These are phyloP conservation scores for Thielaviopsis musarum DNA, from an alignment of 2,329 filamentous ascomycete genomes.

Conservation along the genomic window DNA sequence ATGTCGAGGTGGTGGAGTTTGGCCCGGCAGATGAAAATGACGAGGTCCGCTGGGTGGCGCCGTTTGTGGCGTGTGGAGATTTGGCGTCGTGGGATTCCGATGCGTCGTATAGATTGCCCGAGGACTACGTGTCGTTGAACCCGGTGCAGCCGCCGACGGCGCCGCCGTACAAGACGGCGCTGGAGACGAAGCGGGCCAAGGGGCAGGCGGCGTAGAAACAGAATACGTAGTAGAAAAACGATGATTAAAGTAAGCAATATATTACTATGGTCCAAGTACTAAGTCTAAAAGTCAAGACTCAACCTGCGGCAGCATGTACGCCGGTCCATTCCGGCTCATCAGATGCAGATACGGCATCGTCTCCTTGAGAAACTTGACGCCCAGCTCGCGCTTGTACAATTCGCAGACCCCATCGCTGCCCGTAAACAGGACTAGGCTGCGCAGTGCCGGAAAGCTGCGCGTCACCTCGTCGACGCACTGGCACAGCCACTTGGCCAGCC, in stretches of 20 bases:
- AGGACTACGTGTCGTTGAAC: conserved; percentile 72
- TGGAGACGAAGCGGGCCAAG: conserved; percentile 56
- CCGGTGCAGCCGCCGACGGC: conserved; percentile 91
- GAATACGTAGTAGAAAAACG: conserved; percentile 14
- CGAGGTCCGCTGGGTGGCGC: conserved; percentile 61
- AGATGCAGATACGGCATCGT: conserved; percentile 10
- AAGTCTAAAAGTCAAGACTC: background rate
- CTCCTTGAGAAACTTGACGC: conserved; percentile 27
- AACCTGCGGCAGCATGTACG: background rate
- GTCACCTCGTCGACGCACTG: conserved; percentile 39
- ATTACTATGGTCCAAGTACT: background rate
- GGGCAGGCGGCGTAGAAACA: conserved; percentile 55
- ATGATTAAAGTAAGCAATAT: background rate
- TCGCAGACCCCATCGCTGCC: conserved; percentile 17
- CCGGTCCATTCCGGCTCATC: conserved; percentile 4
- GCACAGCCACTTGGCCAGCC: conserved; percentile 50
- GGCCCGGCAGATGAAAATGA: conserved; percentile 18
- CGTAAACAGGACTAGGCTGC: conserved; percentile 40
- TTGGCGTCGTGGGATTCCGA: conserved; percentile 90
- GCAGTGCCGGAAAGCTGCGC: conserved; percentile 38
- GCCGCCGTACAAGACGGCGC: conserved; percentile 79
- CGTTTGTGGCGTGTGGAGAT: conserved; percentile 94
- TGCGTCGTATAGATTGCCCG: conserved; percentile 78
- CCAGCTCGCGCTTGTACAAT: conserved; percentile 32
- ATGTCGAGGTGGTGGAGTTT: conserved; percentile 13